Evolutionary conservation across 2,329 filamentous ascomycete genomes (phyloP).

Genomic region (Biscogniauxia sp.): DNA sequence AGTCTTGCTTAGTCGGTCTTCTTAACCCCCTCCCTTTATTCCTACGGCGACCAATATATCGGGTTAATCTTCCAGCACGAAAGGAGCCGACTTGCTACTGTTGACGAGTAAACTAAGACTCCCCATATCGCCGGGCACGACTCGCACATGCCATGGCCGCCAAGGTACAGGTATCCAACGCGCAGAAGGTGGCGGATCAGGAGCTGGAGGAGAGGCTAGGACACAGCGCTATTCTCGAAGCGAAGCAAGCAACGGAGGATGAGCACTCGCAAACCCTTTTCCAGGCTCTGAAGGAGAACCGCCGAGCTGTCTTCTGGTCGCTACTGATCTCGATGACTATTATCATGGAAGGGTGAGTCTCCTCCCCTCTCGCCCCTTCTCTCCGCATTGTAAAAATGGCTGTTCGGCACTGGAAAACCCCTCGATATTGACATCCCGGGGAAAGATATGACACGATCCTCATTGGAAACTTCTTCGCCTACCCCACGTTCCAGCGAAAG

Average conservation of each 20-base stretch:
- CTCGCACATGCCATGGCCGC: constrained; percentile 19
- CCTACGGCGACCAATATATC: not conserved
- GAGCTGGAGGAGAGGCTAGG: constrained; percentile 31
- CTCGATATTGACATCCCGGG: constrained; percentile 1
- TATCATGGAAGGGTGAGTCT: constrained; percentile 33
- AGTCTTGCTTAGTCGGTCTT: not conserved
- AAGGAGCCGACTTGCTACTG: no score
- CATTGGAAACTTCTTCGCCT: constrained; percentile 32
- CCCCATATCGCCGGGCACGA: not conserved
- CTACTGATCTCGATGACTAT: constrained; percentile 32
- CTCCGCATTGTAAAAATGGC: not conserved
- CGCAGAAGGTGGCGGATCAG: constrained; percentile 30
- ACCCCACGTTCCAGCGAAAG: constrained; percentile 30
- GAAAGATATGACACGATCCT: constrained; percentile 32
- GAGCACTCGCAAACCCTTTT: constrained; percentile 30
- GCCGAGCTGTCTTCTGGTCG: constrained; percentile 31
- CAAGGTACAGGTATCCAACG: constrained; percentile 14
- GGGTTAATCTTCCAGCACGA: not conserved
- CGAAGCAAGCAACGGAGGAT: constrained; percentile 31
- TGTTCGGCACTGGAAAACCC: not conserved
- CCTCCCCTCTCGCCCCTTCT: no score
- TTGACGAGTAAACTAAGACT: not conserved
- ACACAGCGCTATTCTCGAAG: constrained; percentile 26
- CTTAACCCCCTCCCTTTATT: not conserved
- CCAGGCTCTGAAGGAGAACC: constrained; percentile 29